Evolutionary conservation across 495 filamentous ascomycete genomes (phyloP), one percentile per base, ranked within the genome.

Genomic region (Xylaria longipes): DNA sequence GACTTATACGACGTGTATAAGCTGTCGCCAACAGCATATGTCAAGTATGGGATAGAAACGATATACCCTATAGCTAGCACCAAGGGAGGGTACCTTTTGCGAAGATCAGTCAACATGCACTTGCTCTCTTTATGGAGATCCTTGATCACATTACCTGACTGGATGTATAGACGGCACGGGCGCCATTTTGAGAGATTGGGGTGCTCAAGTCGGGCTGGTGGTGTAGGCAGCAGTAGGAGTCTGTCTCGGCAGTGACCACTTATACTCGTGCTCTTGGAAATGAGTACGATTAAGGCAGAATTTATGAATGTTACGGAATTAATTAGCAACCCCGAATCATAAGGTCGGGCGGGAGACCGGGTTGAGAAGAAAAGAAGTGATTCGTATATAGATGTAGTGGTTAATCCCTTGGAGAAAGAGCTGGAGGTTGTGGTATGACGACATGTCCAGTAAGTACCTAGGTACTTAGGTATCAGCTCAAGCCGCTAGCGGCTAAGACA

Each of bases 1-100:
- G 76, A 80, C 58, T 77, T 79, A 66, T 84, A 83, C 3, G 85
- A 84, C 58, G 79, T 79, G 48, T 82, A 83, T 25, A 86, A 79
- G 35, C 81, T 82, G 61, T 65, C 72, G 29, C 74, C 71, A 29
- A 83, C 76, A 7, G 80, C 77, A 57, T 77, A 80, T 9, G 79
- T 82, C 61, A 85, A 77, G 63, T 80, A 81, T 25, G 76, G 72
- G 6, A 81, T 73, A 15, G 81, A 57, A 45, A 73, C 37, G 56
- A 85, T 60, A 63, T 84, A 83, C 1, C 71, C 74, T n/a, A 60
- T 70, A 43, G 80, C 80, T 8, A 81, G 54, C 20, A 75, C 77
- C 72, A 86, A 66, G 3, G 86, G 83, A 27, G 80, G 17, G 63
- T 79, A 77, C 45, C 85, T 87, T 56, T 60, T 33, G 8, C 1